Percentiles rank a stretch among this genome's conserved stretches.
Conservation (phyloP, 129 eudicot species). For the Solidago caesia region DNA sequence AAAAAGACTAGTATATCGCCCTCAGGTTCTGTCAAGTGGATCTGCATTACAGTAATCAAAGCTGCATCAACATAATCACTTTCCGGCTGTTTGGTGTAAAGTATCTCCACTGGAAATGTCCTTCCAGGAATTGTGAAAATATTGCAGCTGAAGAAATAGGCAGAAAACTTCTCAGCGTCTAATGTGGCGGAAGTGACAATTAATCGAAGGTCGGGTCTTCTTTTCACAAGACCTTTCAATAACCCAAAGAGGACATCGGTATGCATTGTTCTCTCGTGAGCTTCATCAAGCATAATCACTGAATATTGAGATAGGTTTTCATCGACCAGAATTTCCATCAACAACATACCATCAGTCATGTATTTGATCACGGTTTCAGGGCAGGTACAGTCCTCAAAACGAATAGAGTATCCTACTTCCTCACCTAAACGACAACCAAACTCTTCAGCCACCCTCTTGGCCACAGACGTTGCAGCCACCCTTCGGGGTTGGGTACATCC, state of each 20-base stretch:
- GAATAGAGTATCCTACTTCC: conserved; percentile 92
- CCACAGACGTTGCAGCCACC: conserved; percentile 83
- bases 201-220: conserved; percentile 76
- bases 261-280: conserved; percentile 87
- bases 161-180: conserved; percentile 90
- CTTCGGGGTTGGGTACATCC: conserved; percentile 82
- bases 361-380: conserved; percentile 92
- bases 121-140: conserved; percentile 95
- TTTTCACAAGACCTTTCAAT: conserved; percentile 57
- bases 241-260: conserved; percentile 91
- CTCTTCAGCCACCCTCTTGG: conserved; percentile 79
- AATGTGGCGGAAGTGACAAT: conserved; percentile 91
- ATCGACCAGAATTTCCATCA: conserved; percentile 64
- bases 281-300: conserved; percentile 91
- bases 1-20: conserved; percentile 87
- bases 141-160: conserved; percentile 77
- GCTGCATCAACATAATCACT: conserved; percentile 91
- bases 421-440: conserved; percentile 73
- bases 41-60: conserved; percentile 82
- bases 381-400: conserved; percentile 90
- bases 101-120: conserved; percentile 83
- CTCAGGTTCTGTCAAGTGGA: conserved; percentile 91
- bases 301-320: conserved; percentile 78
- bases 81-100: conserved; percentile 87
- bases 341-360: conserved; percentile 96